Evolutionary conservation across 2,329 filamentous ascomycete genomes (phyloP), one percentile per base, ranked within the genome.

Genomic region (Blastomyces percursus): DNA sequence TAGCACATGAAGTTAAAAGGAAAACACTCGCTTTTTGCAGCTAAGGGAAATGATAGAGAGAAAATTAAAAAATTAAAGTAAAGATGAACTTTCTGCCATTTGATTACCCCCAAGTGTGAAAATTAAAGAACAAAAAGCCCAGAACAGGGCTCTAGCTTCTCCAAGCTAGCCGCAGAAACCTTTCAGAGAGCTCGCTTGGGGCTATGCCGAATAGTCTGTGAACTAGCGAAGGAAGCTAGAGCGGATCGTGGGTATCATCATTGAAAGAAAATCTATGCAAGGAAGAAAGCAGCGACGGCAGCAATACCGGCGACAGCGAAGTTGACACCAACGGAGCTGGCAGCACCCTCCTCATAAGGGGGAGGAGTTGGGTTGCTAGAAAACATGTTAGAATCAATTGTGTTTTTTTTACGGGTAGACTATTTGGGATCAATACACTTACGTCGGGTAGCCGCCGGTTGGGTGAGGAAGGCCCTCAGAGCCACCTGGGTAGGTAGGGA

Each of bases 301-400:
- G 67, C 71, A 52, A 72, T 64, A 68, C 69, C 70, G 50, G 67
- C 70, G 48, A 71, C 64, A 62, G 67, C 69, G 66, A 70, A 66
- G 63, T 68, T 71, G 65, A 67, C 68, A 60, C 67, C 65, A 61
- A 72, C 64, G 63, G 65, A 66, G 65, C 64, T 69, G 63, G 70
- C 71, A 59, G 70, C 71, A 69, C 70, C 70, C 62, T 69, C 70
- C 16, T 44, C 14, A 67, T 62, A 72, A 57, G 64, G 64, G 62
- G 68, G 64, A 48, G 67, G 66, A 40, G 64, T 61, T 27, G 32
- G 40, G 21, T 6, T 19, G 24, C 52, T 60, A 32, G 2, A 40
- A 19, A 51, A 40, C 12, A 1, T 4, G 24, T 46, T 50, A 24
- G 48, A 7, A 30, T 30, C 27, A 30, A 30, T 30, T 30, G 27